Percentiles rank a stretch among this genome's conserved stretches.
Conservation (phyloP, 495 filamentous ascomycete species). For the Podospora fimiseda region DNA sequence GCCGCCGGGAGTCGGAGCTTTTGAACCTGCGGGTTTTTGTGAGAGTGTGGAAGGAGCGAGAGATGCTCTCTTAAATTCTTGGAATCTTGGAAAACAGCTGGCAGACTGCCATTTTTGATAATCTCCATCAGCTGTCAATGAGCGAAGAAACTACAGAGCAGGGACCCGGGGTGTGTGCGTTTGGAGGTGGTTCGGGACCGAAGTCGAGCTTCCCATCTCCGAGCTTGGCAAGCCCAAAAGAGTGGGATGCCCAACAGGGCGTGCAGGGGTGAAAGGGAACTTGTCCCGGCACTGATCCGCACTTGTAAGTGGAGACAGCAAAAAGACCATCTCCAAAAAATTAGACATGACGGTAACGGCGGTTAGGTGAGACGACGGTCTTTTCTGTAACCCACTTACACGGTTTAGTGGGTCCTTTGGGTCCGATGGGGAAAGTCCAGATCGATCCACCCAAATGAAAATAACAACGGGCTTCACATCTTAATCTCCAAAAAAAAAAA, state of each 20-base stretch:
- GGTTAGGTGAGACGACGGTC: no score
- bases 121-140: background rate
- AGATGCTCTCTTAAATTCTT: background rate
- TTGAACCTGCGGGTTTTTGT: background rate
- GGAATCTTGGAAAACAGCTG: background rate
- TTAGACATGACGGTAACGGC: no score
- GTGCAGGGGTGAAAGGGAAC: background rate
- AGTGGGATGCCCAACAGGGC: background rate
- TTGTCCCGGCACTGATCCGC: constrained; percentile 1
- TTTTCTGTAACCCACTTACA: constrained; percentile 14
- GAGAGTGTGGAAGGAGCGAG: background rate
- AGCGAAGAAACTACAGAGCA: background rate
- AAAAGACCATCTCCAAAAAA: no score
- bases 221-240: background rate
- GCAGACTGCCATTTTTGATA: background rate
- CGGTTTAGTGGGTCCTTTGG: constrained; percentile 1
- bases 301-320: background rate
- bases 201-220: background rate
- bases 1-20: background rate
- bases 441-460: constrained; percentile 4
- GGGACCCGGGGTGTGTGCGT: background rate
- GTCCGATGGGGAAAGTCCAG: constrained; percentile 30
- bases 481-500: background rate
- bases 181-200: constrained; percentile 2
- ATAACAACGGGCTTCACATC: background rate